Conservation (phyloP, 768 basidiomycete genomes). For the Chlorophyllum brunneum region DNA sequence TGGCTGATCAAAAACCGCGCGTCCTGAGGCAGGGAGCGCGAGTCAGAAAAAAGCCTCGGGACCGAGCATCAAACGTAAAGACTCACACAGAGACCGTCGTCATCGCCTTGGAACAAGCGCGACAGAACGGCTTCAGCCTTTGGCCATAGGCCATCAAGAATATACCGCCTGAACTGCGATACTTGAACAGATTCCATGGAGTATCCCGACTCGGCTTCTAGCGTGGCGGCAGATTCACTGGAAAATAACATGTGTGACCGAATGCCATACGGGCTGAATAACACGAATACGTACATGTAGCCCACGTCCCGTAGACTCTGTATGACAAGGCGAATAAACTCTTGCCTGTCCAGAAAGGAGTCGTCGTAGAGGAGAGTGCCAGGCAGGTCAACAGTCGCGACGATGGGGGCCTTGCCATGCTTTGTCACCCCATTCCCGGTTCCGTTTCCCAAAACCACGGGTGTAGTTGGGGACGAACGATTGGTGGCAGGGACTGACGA, state of each 20-base stretch:
- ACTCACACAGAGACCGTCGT: slow-evolving; percentile 68
- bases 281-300: slow-evolving; percentile 40
- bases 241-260: slow-evolving; percentile 3
- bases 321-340: slow-evolving; percentile 84
- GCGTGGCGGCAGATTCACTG: slow-evolving; percentile 83
- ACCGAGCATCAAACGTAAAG: background rate
- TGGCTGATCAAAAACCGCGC: slow-evolving; percentile 84
- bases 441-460: slow-evolving; percentile 22
- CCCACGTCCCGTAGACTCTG: slow-evolving; percentile 91
- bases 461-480: slow-evolving; percentile 27
- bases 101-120: slow-evolving; percentile 64
- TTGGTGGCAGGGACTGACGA: slow-evolving; percentile 27
- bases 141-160: slow-evolving; percentile 78
- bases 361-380: slow-evolving; percentile 78
- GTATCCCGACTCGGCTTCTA: slow-evolving; percentile 93
- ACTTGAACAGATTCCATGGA: slow-evolving; percentile 76
- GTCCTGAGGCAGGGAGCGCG: slow-evolving; percentile 43
- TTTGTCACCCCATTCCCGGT: slow-evolving; percentile 59
- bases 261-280: no score
- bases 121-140: slow-evolving; percentile 70
- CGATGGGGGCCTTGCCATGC: slow-evolving; percentile 35
- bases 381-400: slow-evolving; percentile 63
- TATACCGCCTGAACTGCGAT: slow-evolving; percentile 72
- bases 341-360: slow-evolving; percentile 79
- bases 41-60: background rate